A percentile compares a stretch with the other conserved stretches of the same genome.
Conservation (phyloP, 78 protist genomes). For the Tieghemostelium lacteum region DNA sequence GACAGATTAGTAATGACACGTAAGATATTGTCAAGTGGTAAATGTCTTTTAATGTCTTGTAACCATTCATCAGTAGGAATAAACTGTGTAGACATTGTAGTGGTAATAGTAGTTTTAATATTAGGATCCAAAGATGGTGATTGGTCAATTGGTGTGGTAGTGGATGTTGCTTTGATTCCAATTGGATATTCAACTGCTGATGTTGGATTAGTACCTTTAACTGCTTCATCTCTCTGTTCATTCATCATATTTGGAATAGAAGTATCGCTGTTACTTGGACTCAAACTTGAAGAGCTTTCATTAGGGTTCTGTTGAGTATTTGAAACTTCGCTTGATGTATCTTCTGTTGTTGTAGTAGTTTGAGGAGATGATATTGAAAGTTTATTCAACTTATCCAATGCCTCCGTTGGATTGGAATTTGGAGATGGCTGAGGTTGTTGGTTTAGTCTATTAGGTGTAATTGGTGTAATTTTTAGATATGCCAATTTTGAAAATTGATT, state of each 20-base stretch:
- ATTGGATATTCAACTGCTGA: conserved; percentile 22
- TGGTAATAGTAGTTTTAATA: not conserved
- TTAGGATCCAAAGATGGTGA: not conserved
- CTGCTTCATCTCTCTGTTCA: conserved; percentile 16
- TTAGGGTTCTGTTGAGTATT: not conserved
- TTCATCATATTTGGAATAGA: no score
- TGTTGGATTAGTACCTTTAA: not conserved
- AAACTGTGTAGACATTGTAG: conserved; percentile 15
- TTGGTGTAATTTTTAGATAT: conserved; percentile 42
- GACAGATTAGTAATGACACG: conserved; percentile 55
- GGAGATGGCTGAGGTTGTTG: conserved; percentile 8
- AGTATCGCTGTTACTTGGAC: not conserved
- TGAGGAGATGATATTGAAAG: not conserved
- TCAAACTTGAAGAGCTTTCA: not conserved
- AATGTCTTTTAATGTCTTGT: conserved; percentile 46
- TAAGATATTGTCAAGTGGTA: conserved; percentile 70
- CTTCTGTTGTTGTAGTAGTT: conserved; percentile 7
- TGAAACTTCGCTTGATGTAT: not conserved
- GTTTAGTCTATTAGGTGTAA: not conserved
- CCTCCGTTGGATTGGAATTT: not conserved
- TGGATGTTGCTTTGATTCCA: conserved; percentile 12
- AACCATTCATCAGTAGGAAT: conserved; percentile 84
- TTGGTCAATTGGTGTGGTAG: conserved; percentile 15
- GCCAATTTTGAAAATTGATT: conserved; percentile 66
- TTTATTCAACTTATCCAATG: not conserved